Conservation (phyloP, 495 filamentous ascomycete species). For the Chaetomium tenue region DNA sequence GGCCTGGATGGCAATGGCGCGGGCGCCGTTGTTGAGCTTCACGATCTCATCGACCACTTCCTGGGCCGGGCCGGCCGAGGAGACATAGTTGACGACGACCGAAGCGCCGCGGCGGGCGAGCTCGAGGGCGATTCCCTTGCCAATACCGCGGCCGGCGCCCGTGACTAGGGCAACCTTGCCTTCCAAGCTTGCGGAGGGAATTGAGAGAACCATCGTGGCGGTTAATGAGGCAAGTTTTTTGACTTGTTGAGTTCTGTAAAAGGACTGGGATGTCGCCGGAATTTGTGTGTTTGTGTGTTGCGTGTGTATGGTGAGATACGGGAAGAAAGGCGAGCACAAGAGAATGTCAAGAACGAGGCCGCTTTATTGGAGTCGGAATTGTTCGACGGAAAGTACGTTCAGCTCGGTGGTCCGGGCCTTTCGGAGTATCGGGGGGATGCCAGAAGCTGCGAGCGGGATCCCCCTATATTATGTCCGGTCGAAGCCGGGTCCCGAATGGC, state of each 20-base stretch:
- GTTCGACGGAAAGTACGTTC: not conserved
- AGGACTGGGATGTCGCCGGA: not conserved
- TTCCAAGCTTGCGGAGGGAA: conserved; percentile 47
- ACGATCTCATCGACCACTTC: conserved; percentile 56
- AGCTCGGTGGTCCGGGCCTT: conserved; percentile 14
- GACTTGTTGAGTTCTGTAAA: not conserved
- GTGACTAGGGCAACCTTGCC: conserved; percentile 75
- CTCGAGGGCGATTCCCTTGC: conserved; percentile 71
- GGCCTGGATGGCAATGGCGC: conserved; percentile 69
- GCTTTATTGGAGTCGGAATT: too few relatives aligned
- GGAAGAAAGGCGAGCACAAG: not conserved
- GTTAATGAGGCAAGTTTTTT: not conserved
- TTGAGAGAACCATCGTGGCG: conserved; percentile 34
- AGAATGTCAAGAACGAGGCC: not conserved
- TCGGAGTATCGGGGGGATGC: conserved; percentile 8
- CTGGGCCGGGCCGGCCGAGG: conserved; percentile 59
- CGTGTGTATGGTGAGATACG: not conserved
- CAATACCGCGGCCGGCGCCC: conserved; percentile 70
- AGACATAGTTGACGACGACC: conserved; percentile 76
- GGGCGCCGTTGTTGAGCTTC: conserved; percentile 46
- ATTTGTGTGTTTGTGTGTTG: not conserved
- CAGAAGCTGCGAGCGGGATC: conserved; percentile 7
- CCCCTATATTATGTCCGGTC: conserved; percentile 12
- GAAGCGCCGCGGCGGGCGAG: conserved; percentile 69
- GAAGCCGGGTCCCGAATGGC: not conserved